Percentiles rank a stretch among this genome's conserved stretches.
Evolutionary conservation across 2,329 filamentous ascomycete genomes (phyloP).

Genomic region (Aaosphaeria pasadenensis): DNA sequence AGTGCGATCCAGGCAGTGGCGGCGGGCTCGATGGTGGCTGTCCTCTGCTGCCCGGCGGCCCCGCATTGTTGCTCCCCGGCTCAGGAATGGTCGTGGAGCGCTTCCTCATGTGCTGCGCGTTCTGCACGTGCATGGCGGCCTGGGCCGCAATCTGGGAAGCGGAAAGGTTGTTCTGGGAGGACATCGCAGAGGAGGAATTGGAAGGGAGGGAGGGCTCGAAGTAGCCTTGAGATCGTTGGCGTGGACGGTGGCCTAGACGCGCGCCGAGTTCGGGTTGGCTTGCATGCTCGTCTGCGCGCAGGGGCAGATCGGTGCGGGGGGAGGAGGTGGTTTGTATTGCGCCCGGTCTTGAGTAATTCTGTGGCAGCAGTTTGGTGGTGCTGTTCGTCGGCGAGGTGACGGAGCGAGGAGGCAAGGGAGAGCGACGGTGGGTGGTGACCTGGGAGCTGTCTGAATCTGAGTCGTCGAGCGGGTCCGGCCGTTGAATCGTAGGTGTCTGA

Average conservation of each 20-base stretch:
- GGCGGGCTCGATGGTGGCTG: slow-evolving; percentile 54
- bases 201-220: slow-evolving; percentile 72
- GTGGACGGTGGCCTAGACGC: slow-evolving; percentile 53
- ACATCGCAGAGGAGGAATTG: slow-evolving; percentile 49
- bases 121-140: slow-evolving; percentile 68
- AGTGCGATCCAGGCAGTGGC: slow-evolving; percentile 44
- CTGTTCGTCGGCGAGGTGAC: slow-evolving; percentile 25
- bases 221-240: slow-evolving; percentile 71
- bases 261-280: slow-evolving; percentile 27
- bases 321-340: neutral
- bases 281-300: slow-evolving; percentile 36
- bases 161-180: slow-evolving; percentile 41
- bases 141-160: slow-evolving; percentile 81
- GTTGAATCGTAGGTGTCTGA: slow-evolving; percentile 27
- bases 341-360: slow-evolving; percentile 36
- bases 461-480: slow-evolving; percentile 24
- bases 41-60: slow-evolving; percentile 11
- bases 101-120: slow-evolving; percentile 56
- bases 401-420: slow-evolving; percentile 35
- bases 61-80: slow-evolving; percentile 38
- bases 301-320: slow-evolving; percentile 20
- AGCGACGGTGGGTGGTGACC: slow-evolving; percentile 36
- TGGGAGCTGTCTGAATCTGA: slow-evolving; percentile 41
- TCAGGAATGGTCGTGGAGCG: slow-evolving; percentile 72
- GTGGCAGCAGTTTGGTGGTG: slow-evolving; percentile 16